Base-by-base conservation (phyloP, 2,329 filamentous ascomycete genomes). In the Cladosporium oxysporum region DNA sequence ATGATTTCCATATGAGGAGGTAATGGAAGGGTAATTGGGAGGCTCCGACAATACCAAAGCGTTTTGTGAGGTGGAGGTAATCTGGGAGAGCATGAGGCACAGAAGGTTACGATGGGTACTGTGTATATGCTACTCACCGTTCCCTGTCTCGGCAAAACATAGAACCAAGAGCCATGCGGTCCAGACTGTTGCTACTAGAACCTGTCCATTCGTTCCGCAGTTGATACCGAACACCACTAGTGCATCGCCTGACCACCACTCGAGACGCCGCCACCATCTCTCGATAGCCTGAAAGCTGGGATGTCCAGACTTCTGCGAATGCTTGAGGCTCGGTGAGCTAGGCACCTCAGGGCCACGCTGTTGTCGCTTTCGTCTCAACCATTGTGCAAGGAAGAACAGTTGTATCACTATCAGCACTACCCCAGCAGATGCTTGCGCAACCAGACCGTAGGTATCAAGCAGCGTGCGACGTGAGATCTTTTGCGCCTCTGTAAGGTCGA, bases 11-110 rank as follows among this genome's bases (percentile, higher is more conserved):
- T 18, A 83, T 77, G 66, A 89, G 81, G 7, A 88, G 79, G 65
- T 87, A 86, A 64, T 88, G 86, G 2, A 88, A 73, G 1, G 87
- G 87, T 1, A 87, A 73, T 70, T 89, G 87, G 10, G 86, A 88
- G 6, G 86, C 80, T 26, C 80, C 85, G 59, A 88, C 80, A 57
- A 86, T 85, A 21, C 84, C 87, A 62, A 89, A 81, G 5, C 86
- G 83, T 76, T 88, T 88, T 28, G 87, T 88, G 28, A 89, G 76
- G 73, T 89, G 87, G 33, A 88, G 79, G 65, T 88, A 89, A 74
- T 89, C 87, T 87, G 69, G 5, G n/a, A 62, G n/a, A 5, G 35
- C 16, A 37, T 63, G 18, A 63, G 50, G 37, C 21, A 26, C 23
- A 18, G 61, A 7, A 28, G 33, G 33, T 33, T 2, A 12, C 3